These are phyloP conservation scores for Calonectria leucothoes DNA, from an alignment of 2,329 filamentous ascomycete genomes.

Conservation along the genomic window DNA sequence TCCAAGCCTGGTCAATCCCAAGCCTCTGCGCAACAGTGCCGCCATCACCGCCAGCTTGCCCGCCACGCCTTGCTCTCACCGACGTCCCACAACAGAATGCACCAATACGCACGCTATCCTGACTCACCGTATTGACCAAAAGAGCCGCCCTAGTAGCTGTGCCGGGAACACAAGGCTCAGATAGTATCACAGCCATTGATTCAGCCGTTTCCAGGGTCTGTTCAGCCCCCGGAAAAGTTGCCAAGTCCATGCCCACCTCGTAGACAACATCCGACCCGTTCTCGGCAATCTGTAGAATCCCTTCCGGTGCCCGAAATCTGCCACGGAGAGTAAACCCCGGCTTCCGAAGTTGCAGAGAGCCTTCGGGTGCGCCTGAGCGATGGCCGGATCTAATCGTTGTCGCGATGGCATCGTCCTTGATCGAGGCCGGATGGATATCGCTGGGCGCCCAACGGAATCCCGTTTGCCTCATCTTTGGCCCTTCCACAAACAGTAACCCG, in stretches of 20 bases:
- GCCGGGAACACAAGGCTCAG: neutral
- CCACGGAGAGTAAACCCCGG: neutral
- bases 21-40: neutral
- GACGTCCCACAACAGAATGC: neutral
- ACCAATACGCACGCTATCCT: neutral
- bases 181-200: neutral
- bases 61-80: neutral
- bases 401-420: neutral
- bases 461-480: neutral
- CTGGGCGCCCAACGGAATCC: neutral
- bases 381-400: neutral
- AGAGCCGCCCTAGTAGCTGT: neutral
- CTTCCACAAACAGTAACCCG: neutral
- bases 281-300: neutral
- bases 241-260: neutral
- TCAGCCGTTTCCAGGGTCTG: neutral
- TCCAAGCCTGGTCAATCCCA: neutral
- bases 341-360: neutral
- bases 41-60: neutral
- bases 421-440: neutral
- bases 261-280: neutral
- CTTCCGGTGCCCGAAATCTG: neutral
- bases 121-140: neutral
- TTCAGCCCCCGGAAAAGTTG: neutral
- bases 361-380: neutral